Base-by-base conservation (phyloP, 208 protist species). In the Balamuthia mandrillaris region DNA sequence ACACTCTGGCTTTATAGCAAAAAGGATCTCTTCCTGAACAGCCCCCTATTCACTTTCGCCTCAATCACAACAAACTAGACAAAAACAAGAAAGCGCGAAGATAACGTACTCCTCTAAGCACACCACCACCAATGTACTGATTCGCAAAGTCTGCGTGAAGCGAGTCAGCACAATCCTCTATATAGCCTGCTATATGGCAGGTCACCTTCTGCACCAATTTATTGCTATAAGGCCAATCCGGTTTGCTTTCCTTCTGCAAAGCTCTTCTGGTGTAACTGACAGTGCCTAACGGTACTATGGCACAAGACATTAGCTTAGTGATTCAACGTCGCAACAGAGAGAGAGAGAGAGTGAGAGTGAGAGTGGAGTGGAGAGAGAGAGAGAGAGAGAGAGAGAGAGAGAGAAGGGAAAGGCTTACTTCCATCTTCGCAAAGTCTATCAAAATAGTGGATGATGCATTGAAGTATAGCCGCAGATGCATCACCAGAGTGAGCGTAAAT, bases 21-120 rank as follows among this genome's bases (percentile, higher is more conserved):
- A 96, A 33, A 91, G 89, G 63, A 96, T 96, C 68, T 96, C 95
- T 78, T 96, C 95, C 87, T 96, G 95, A 14, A 96, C 93, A 79
- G 94, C 95, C 42, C 49, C 33, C 68, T 24, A 37, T 12, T 29
- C 31, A 37, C 37, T 10, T 18, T 52, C 14, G 24, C 6, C 52
- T 7, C 14, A 27, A 18, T 60, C 7, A 60, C 6, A 16, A 21
- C 24, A 27, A n/a, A 21, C 3, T 5, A 60, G 52, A 5, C 24
- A 27, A 60, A 5, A 16, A 21, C 3, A 33, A 5, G 14, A 4
- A 16, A 7, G 24, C 6, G 9, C 47, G 16, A 24, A 10, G 18
- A 10, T 29, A 29, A 63, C 6, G 31, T 68, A 68, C 60, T 37
- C 60, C 60, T 6, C 81, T 65, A 31, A 97, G 75, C n/a, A 95